Evolutionary conservation across 345 rosid species (phyloP).

Genomic region (Hypericum androsaemum): DNA sequence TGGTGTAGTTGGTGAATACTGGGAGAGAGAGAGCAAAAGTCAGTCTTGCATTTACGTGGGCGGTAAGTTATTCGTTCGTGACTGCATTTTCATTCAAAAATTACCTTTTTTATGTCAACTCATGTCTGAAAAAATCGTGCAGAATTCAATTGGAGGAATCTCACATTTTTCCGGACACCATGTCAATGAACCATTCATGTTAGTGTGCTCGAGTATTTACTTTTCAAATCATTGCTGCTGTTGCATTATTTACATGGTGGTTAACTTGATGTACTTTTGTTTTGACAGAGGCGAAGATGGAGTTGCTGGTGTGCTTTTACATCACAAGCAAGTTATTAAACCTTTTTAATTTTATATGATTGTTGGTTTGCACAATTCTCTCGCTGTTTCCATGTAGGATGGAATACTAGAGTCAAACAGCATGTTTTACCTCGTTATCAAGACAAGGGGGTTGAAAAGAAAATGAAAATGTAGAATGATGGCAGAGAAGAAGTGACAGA

Average conservation of each 20-base stretch:
- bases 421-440: too few relatives aligned
- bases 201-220: constrained; percentile 24
- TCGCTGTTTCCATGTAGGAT: constrained; percentile 27
- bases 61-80: constrained; percentile 42
- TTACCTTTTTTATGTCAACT: constrained; percentile 15
- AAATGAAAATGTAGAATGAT: too few relatives aligned
- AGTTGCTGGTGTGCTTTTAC: constrained; percentile 95
- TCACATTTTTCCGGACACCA: constrained; percentile 92
- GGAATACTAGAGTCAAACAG: not conserved
- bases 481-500: too few relatives aligned
- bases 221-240: constrained; percentile 5
- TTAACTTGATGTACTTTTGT: constrained; percentile 17
- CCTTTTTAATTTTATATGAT: constrained; percentile 50
- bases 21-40: constrained; percentile 97
- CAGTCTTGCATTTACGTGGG: constrained; percentile 92
- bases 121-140: constrained; percentile 23
- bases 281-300: constrained; percentile 85
- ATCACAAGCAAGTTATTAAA: constrained; percentile 99
- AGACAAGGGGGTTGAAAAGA: too few relatives aligned
- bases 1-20: constrained; percentile 78
- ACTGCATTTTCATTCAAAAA: not conserved
- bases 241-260: constrained; percentile 4
- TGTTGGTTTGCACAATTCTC: constrained; percentile 74
- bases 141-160: constrained; percentile 88
- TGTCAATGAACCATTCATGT: constrained; percentile 90